Base-by-base conservation (phyloP, 1,284 basidiomycete species). In the Puccinia sorghi region DNA sequence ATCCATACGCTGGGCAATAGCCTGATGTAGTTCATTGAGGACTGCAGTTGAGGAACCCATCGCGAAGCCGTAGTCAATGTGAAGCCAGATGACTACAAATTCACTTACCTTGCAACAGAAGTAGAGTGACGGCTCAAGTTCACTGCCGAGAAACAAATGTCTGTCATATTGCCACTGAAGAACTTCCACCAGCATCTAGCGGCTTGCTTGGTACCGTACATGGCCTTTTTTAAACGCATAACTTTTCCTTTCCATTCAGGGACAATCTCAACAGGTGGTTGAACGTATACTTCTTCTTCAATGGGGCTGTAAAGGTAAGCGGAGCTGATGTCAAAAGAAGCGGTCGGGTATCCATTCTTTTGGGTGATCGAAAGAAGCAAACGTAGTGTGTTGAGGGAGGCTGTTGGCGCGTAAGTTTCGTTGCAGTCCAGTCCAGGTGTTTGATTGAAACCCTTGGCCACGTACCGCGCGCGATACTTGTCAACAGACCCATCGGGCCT, bases 151-250 rank as follows among this genome's bases (percentile, higher is more conserved):
- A 63, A 74, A 12, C 59, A 41, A 7, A 74, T 6, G 4, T 37
- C 8, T 15, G 37, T 32, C 4, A 74, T 37, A 1, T 41, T 74
- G 17, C 37, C 13, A 4, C 17, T 43, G 39, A 72, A 57, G 25
- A 41, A 46, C 12, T 57, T 20, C 70, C 70, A 72, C 70, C 70
- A 72, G n/a, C 70, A 59, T 11, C 70, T 25, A 22, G 57, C 72
- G 3, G 59, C 56, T 32, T 74, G 72, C 46, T 64, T 43, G 5
- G 50, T 61, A 4, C 72, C 72, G 46, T 74, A 74, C 20, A 74
- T 22, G 6, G 43, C 61, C 32, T 74, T 61, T 17, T 64, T 74
- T n/a, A 74, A 46, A 9, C 13, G n/a, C 27, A 46, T 43, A 2
- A 50, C 59, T 64, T 74, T 50, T 3, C 57, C 56, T 25, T 46